These are phyloP conservation scores for Eucalyptus curtisii DNA, from an alignment of 345 rosid species.

Conservation along the genomic window DNA sequence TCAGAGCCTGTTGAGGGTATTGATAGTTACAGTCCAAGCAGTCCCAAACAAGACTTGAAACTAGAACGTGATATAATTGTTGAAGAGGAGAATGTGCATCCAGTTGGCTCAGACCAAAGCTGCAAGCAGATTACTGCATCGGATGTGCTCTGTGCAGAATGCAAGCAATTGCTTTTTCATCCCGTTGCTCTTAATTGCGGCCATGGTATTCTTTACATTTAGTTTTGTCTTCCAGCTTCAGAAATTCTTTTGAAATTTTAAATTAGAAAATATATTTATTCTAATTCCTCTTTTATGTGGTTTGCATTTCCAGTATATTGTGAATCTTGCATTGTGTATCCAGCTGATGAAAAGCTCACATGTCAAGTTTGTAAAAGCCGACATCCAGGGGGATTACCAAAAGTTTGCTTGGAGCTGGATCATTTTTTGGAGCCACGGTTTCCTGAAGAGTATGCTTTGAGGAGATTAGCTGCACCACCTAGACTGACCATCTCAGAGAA, in stretches of 20 bases:
- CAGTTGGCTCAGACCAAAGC: background rate
- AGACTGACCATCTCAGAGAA: slow-evolving; percentile 2
- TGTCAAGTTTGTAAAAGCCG: slow-evolving; percentile 54
- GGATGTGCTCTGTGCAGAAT: slow-evolving; percentile 51
- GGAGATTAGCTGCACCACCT: slow-evolving; percentile 26
- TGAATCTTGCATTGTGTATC: slow-evolving; percentile 35
- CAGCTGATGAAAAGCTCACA: slow-evolving; percentile 23
- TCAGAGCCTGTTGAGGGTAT: background rate
- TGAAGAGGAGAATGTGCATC: slow-evolving; percentile 1
- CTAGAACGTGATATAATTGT: background rate
- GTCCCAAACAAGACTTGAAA: background rate
- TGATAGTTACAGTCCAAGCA: background rate
- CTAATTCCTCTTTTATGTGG: background rate
- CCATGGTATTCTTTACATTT: slow-evolving; percentile 45
- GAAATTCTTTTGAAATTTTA: background rate
- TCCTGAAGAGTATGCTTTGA: slow-evolving; percentile 41
- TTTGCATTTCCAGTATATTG: slow-evolving; percentile 46
- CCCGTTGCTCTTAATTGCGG: slow-evolving; percentile 80
- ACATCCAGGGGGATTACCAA: slow-evolving; percentile 48
- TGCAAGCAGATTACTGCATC: slow-evolving; percentile 20
- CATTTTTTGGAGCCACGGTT: slow-evolving; percentile 46
- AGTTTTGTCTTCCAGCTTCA: background rate
- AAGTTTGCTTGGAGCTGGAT: slow-evolving; percentile 64
- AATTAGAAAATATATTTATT: background rate
- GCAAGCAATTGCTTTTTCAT: slow-evolving; percentile 49